Base-by-base conservation (phyloP, 2,329 filamentous ascomycete species). In the Gyromitra esculenta region DNA sequence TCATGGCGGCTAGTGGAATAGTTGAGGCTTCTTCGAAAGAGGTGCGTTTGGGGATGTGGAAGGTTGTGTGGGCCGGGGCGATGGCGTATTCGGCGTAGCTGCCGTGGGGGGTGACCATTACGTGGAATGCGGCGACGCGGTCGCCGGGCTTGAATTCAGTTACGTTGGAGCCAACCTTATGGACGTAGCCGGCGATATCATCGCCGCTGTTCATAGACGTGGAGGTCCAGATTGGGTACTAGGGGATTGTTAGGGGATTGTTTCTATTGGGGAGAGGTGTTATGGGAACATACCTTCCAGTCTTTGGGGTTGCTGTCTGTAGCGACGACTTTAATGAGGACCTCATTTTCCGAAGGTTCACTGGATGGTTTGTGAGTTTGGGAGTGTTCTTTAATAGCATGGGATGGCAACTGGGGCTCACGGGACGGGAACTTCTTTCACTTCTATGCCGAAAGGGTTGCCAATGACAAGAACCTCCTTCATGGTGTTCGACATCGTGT, bases 101-200 rank as follows among this genome's bases (percentile, higher is more conserved):
- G 31, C 79, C 79, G 48, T 71, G 6, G 2, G 73, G 54, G 11
- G 67, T 15, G 8, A 57, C 0, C 80, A 84, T 83, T 77, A 84
- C 81, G 80, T 87, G 85, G 83, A 89, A 88, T 2, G 86, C 87
- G 7, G 87, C 86, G 0, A 89, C 88, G 15, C 87, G 85, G 81
- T 89, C 88, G 41, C 88, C 88, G 0, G 83, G 83, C 76, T 86
- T 86, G 84, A 90, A 90, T 79, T 89, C 88, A 72, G 82, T 85
- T 1, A 90, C 88, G 48, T 86, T 84, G 52, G 83, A 81, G 21
- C 89, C 89, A 25, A 89, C 86, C 75, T 85, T 83, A 78, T 88
- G 85, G 7, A 90, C 85, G 37, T 86, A 83, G 56, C 87, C 87
- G 1, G 87, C 87, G 54, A 89, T 87, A 80, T 89, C 87, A 72